phyloP scores from a whole-genome alignment of 2,329 filamentous ascomycete species.

The Beauveria varroae region DNA sequence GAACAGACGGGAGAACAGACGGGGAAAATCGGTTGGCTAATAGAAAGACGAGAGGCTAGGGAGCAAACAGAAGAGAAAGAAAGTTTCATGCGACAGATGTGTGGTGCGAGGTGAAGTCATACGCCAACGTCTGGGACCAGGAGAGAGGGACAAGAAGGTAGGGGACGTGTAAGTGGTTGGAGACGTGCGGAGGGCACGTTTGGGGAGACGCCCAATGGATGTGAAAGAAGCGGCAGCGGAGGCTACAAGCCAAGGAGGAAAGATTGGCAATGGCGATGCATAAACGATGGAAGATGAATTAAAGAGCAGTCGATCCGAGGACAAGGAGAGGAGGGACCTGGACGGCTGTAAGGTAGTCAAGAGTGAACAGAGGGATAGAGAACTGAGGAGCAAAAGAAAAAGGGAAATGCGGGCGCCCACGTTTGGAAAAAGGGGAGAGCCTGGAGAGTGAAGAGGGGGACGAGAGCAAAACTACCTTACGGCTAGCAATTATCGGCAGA shows the following conservation, averaged over 20 bases:
- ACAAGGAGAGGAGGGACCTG: background rate
- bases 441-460: background rate
- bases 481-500: too few species aligned
- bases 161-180: constrained; percentile 10
- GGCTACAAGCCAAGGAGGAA: background rate
- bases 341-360: background rate
- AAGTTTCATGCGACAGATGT: background rate
- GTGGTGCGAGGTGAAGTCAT: constrained; percentile 1
- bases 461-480: background rate
- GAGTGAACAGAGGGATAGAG: background rate
- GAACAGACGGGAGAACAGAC: background rate
- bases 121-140: constrained; percentile 1
- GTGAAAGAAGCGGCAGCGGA: background rate
- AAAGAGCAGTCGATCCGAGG: background rate
- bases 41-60: background rate
- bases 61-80: background rate
- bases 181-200: background rate
- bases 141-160: background rate
- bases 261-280: background rate
- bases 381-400: background rate
- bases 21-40: background rate
- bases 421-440: background rate
- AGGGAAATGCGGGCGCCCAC: constrained; percentile 3
- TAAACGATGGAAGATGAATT: background rate
- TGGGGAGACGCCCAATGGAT: background rate